Evolutionary conservation across 202 grass and related monocot species (phyloP).

Genomic region (Schoenoplectus tabernaemontani): DNA sequence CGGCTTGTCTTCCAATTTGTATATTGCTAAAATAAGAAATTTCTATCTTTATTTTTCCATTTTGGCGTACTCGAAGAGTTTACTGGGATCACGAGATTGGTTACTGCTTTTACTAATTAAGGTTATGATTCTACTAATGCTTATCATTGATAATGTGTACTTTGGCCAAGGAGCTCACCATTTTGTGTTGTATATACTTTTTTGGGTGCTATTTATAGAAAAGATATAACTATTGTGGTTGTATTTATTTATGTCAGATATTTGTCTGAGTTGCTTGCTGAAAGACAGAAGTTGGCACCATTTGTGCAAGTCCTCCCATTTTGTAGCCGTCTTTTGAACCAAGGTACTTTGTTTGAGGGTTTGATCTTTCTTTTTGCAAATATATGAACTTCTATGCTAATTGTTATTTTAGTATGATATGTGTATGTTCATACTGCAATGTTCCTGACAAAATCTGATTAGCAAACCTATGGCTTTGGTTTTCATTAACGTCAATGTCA

Average conservation of each 20-base stretch:
- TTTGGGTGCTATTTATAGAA: no score
- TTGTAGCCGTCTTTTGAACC: constrained; percentile 83
- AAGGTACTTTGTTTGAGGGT: constrained; percentile 35
- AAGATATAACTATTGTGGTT: background rate
- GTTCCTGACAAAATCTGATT: background rate
- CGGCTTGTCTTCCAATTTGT: background rate
- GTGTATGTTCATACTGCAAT: background rate
- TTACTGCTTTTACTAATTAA: constrained; percentile 9
- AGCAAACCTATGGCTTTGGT: background rate
- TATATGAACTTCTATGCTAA: background rate
- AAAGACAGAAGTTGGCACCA: constrained; percentile 94
- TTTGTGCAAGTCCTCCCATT: constrained; percentile 96
- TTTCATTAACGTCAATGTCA: no score
- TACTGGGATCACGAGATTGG: background rate
- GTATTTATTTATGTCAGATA: constrained; percentile 45
- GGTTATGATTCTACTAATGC: background rate
- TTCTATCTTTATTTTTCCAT: constrained; percentile 1
- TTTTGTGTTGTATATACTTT: constrained; percentile 13
- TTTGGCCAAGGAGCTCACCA: background rate
- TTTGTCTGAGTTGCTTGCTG: constrained; percentile 84
- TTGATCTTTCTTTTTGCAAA: background rate
- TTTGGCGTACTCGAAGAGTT: background rate
- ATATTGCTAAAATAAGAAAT: constrained; percentile 1
- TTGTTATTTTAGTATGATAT: background rate
- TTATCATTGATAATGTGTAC: background rate